Evolutionary conservation across 1,284 basidiomycete species (phyloP).

Genomic region (Flammula alnicola): DNA sequence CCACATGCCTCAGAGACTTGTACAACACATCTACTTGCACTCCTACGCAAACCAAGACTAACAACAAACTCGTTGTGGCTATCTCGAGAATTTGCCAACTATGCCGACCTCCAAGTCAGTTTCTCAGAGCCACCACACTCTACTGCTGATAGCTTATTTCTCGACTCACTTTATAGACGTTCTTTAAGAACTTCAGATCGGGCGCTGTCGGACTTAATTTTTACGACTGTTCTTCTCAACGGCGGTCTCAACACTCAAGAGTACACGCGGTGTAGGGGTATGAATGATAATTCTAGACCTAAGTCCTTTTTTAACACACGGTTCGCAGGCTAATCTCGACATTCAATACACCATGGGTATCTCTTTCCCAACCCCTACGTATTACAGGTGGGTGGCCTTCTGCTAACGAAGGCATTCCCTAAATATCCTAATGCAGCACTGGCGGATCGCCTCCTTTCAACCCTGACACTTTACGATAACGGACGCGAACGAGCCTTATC

Average conservation of each 20-base stretch:
- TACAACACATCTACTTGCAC: conserved; percentile 63
- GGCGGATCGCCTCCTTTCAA: conserved; percentile 70
- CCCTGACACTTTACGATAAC: conserved; percentile 58
- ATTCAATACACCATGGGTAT: conserved; percentile 70
- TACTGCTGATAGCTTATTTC: too few species aligned
- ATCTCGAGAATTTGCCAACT: conserved; percentile 57
- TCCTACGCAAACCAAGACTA: conserved; percentile 46
- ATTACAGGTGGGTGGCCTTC: conserved; percentile 48
- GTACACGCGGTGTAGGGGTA: conserved; percentile 60
- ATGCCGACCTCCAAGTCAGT: conserved; percentile 36
- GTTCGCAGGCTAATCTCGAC: conserved; percentile 69
- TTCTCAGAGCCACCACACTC: too few species aligned
- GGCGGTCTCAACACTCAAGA: conserved; percentile 63
- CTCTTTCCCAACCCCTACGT: conserved; percentile 65
- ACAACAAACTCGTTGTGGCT: conserved; percentile 65
- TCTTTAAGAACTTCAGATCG: conserved; percentile 53
- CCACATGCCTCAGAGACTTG: conserved; percentile 57
- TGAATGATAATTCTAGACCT: background rate
- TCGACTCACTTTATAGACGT: too few species aligned
- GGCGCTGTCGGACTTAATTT: conserved; percentile 59
- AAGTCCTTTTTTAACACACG: too few species aligned
- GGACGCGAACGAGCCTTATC: conserved; percentile 62
- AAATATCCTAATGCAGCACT: too few species aligned
- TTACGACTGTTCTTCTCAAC: conserved; percentile 57
- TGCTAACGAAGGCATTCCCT: too few species aligned